Conservation (phyloP, 2,329 filamentous ascomycete genomes). For the Talaromyces albobiverticillius region DNA sequence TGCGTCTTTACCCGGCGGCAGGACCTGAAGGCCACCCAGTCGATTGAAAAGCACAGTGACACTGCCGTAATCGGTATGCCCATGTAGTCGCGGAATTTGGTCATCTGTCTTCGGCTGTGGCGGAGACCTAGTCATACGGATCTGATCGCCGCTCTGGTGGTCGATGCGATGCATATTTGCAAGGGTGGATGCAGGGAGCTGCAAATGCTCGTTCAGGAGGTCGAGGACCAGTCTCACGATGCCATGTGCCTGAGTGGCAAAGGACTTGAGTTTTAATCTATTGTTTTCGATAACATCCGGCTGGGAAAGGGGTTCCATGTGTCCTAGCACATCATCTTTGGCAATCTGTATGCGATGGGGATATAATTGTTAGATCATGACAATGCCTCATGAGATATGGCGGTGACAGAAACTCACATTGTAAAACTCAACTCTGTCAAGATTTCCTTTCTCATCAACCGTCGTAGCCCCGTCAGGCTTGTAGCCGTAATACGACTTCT, state of each 20-base stretch:
- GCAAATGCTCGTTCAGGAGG: conserved; percentile 45
- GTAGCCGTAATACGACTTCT: conserved; percentile 55
- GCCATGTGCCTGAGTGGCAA: conserved; percentile 44
- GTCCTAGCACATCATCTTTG: conserved; percentile 51
- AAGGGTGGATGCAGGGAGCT: conserved; percentile 41
- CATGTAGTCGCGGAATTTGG: conserved; percentile 44
- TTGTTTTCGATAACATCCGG: conserved; percentile 41
- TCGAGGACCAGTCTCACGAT: conserved; percentile 46
- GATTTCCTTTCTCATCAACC: conserved; percentile 48
- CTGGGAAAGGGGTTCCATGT: conserved; percentile 38
- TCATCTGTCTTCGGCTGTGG: conserved; percentile 43
- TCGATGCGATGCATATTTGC: conserved; percentile 46
- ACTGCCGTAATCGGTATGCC: conserved; percentile 58
- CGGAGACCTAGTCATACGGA: conserved; percentile 53
- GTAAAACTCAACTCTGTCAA: conserved; percentile 55
- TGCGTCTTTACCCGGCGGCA: conserved; percentile 39
- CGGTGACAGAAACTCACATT: conserved; percentile 47
- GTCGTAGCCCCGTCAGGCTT: conserved; percentile 48
- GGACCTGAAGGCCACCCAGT: conserved; percentile 54
- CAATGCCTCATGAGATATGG: too few relatives aligned
- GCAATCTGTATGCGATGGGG: conserved; percentile 34
- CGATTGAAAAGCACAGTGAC: conserved; percentile 58
- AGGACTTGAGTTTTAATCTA: conserved; percentile 39
- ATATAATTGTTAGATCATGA: too few relatives aligned
- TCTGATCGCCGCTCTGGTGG: conserved; percentile 49